Conservation (phyloP, 768 basidiomycete species). For the Gymnopilus dilepis region DNA sequence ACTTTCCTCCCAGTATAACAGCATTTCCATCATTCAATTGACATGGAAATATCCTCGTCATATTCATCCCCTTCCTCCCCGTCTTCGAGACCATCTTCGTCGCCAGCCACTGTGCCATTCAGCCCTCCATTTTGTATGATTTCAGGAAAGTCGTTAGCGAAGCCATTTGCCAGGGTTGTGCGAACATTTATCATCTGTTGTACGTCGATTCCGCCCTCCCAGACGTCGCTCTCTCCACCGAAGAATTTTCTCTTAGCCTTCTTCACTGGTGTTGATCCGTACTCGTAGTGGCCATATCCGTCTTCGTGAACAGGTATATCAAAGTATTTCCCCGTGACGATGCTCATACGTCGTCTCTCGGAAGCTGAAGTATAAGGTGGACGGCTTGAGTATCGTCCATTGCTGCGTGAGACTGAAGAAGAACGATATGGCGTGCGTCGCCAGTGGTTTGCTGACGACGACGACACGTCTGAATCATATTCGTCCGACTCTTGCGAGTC, state of each 20-base stretch:
- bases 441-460: constrained; percentile 24
- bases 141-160: constrained; percentile 22
- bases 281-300: constrained; percentile 46
- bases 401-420: constrained; percentile 21
- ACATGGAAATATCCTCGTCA: constrained; percentile 23
- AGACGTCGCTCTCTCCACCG: constrained; percentile 32
- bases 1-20: too few relatives aligned
- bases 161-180: constrained; percentile 21
- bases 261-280: constrained; percentile 34
- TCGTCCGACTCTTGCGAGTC: constrained; percentile 54
- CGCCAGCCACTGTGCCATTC: constrained; percentile 5
- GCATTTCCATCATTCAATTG: constrained; percentile 20
- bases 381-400: constrained; percentile 26
- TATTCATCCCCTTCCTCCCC: constrained; percentile 22
- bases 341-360: constrained; percentile 68
- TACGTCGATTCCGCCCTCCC: constrained; percentile 34
- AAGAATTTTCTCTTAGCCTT: constrained; percentile 61
- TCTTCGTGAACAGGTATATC: constrained; percentile 55
- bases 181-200: constrained; percentile 26
- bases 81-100: constrained; percentile 25
- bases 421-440: constrained; percentile 27
- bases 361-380: constrained; percentile 26
- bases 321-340: constrained; percentile 64
- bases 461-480: constrained; percentile 49
- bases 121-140: constrained; percentile 28